Percentiles rank a stretch among this genome's conserved stretches.
phyloP scores from a whole-genome alignment of 768 basidiomycete species.

The Calocera cornea region DNA sequence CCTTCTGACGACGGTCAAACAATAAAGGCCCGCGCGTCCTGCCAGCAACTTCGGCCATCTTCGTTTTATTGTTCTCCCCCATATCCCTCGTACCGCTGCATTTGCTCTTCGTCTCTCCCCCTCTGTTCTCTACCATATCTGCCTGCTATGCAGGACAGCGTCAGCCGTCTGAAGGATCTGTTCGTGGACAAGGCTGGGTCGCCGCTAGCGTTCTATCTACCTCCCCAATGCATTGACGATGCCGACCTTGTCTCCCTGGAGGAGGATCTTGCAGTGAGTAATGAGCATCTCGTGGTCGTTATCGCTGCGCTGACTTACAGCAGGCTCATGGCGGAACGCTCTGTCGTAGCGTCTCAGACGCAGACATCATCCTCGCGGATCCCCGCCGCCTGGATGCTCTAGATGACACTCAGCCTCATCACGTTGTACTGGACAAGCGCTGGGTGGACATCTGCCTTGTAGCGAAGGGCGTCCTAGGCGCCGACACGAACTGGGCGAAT shows the following conservation, averaged over 20 bases:
- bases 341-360: neutral
- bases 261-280: neutral
- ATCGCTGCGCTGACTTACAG: neutral
- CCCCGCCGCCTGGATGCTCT: neutral
- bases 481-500: neutral
- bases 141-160: neutral
- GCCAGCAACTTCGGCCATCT: neutral
- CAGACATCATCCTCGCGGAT: neutral
- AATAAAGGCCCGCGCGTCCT: neutral
- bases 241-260: neutral
- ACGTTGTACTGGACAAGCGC: neutral
- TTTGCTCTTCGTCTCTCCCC: neutral
- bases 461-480: neutral
- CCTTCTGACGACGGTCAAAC: neutral
- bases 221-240: neutral
- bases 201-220: neutral
- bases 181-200: neutral
- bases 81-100: neutral
- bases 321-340: neutral
- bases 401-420: neutral
- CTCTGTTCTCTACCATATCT: neutral
- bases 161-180: neutral
- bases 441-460: neutral
- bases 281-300: no score
- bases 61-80: neutral